Evolutionary conservation across 1,284 basidiomycete species (phyloP).

Genomic region (Naganishia sp.): DNA sequence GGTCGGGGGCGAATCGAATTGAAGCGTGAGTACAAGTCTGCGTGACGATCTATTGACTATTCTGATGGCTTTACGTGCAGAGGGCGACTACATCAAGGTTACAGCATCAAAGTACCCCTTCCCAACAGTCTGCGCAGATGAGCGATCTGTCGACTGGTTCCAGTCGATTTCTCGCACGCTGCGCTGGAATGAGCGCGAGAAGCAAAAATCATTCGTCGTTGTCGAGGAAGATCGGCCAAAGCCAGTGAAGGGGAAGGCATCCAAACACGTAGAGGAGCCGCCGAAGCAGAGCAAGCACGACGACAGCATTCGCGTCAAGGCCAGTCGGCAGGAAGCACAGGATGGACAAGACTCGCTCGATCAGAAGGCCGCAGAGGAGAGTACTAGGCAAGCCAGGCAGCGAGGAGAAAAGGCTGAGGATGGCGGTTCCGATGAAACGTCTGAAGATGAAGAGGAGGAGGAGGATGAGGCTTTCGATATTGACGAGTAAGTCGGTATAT

Average conservation of each 20-base stretch:
- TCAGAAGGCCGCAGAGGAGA: constrained; percentile 56
- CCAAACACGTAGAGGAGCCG: constrained; percentile 12
- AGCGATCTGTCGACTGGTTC: constrained; percentile 98
- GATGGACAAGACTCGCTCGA: constrained; percentile 42
- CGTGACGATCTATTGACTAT: neutral
- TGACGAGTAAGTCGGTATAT: constrained; percentile 69
- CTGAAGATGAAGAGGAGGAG: constrained; percentile 56
- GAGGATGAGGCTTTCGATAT: constrained; percentile 85
- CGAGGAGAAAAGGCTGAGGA: constrained; percentile 53
- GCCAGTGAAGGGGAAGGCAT: constrained; percentile 42
- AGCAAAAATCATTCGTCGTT: constrained; percentile 96
- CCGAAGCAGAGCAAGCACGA: neutral
- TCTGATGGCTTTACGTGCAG: constrained; percentile 55
- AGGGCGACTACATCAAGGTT: constrained; percentile 99
- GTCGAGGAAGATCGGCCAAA: constrained; percentile 76
- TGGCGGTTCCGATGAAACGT: constrained; percentile 59
- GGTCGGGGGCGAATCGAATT: constrained; percentile 94
- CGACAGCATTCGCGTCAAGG: constrained; percentile 29
- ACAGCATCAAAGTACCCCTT: constrained; percentile 98
- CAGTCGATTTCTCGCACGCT: constrained; percentile 91
- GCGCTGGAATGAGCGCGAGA: constrained; percentile 96
- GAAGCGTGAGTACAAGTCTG: constrained; percentile 66
- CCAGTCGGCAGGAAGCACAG: constrained; percentile 32
- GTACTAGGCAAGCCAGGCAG: constrained; percentile 50
- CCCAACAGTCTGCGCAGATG: constrained; percentile 96